Percentiles rank a stretch among this genome's conserved stretches.
Conservation (phyloP, 2,329 filamentous ascomycete species). For the Aureobasidium uvarum region DNA sequence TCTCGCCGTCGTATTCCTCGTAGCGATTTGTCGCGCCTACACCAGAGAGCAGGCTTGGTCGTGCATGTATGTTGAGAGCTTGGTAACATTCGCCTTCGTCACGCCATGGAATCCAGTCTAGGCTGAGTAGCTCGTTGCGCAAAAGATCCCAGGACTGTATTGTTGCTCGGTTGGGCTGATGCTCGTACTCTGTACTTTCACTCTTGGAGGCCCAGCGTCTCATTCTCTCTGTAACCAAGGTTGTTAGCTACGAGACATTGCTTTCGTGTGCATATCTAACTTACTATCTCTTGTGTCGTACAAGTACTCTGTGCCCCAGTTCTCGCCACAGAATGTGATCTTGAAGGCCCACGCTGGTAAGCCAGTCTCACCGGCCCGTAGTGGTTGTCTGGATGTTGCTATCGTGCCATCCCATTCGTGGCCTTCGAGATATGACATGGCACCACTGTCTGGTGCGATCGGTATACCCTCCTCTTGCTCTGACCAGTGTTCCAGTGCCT, state of each 20-base stretch:
- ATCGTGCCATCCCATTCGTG: constrained; percentile 21
- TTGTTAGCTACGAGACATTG: background rate
- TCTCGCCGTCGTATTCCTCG: constrained; percentile 8
- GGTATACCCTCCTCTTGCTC: constrained; percentile 22
- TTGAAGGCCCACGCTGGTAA: constrained; percentile 27
- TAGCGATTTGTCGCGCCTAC: constrained; percentile 7
- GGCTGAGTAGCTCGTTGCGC: constrained; percentile 5
- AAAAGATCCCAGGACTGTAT: constrained; percentile 1
- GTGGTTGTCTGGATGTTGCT: constrained; percentile 18
- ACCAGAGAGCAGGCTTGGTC: constrained; percentile 13
- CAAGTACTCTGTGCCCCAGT: constrained; percentile 22
- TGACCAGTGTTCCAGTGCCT: constrained; percentile 13
- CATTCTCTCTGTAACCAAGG: constrained; percentile 2
- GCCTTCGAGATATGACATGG: constrained; percentile 25
- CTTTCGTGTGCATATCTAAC: background rate
- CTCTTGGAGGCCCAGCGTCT: constrained; percentile 20
- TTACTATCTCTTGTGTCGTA: constrained; percentile 26
- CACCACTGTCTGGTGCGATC: constrained; percentile 25
- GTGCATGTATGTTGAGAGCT: constrained; percentile 16
- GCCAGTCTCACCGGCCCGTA: constrained; percentile 20
- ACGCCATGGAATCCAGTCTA: constrained; percentile 27
- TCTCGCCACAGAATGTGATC: constrained; percentile 16
- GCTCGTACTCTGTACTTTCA: constrained; percentile 15
- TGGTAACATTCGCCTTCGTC: constrained; percentile 5
- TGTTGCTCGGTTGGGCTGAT: constrained; percentile 13